Conservation (phyloP, 345 rosid species). For the Eutrema yunnanense region DNA sequence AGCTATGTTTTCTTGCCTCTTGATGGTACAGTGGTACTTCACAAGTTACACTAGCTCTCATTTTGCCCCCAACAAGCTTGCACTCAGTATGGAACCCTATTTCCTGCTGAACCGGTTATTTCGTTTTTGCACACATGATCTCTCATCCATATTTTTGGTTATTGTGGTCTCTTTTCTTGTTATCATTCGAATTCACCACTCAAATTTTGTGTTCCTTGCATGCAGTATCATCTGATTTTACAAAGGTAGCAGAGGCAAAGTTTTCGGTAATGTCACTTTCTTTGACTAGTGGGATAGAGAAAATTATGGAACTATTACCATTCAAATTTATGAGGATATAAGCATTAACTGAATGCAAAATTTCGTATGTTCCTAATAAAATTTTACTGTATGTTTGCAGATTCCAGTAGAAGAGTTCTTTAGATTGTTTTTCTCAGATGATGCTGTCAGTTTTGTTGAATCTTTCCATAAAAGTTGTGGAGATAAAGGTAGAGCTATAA, state of each 20-base stretch:
- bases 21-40: not conserved
- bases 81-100: constrained; percentile 10
- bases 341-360: not conserved
- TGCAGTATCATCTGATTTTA: constrained; percentile 71
- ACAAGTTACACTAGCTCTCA: constrained; percentile 8
- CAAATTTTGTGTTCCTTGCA: constrained; percentile 28
- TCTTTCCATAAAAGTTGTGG: constrained; percentile 78
- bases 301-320: not conserved
- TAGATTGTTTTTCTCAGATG: constrained; percentile 69
- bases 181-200: not conserved
- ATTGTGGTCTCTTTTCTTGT: not conserved
- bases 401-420: constrained; percentile 76
- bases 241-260: constrained; percentile 70
- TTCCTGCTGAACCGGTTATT: constrained; percentile 4
- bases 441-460: constrained; percentile 53
- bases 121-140: constrained; percentile 3
- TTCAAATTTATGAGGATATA: not conserved
- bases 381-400: constrained; percentile 42
- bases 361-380: not conserved
- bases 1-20: constrained; percentile 6
- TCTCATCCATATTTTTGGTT: not conserved
- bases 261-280: constrained; percentile 60
- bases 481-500: constrained; percentile 69
- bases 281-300: not conserved
- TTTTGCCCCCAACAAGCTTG: not conserved